Evolutionary conservation across 2,329 filamentous ascomycete genomes (phyloP), one percentile per base, ranked within the genome.

Genomic region (Peltaster fructicola): DNA sequence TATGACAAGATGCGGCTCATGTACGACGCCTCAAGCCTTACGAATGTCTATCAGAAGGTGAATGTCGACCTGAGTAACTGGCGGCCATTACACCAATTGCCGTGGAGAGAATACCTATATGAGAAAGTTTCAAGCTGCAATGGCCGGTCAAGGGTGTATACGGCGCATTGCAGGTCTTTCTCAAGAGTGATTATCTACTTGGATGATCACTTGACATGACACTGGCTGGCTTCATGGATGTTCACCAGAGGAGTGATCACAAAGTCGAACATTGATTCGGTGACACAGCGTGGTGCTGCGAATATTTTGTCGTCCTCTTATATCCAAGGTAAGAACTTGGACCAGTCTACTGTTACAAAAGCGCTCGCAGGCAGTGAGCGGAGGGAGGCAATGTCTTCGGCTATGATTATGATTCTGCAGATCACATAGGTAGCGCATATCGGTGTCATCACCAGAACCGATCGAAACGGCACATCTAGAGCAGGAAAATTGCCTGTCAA

Each of bases 1-100:
- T 76, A 78, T 32, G 63, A 74, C 21, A 45, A 41, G 3, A 47
- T 77, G 25, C 51, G 73, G 10, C 44, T 47, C 13, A 67, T 63
- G 39, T 78, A 76, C 39, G 49, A 54, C 4, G 73, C 73, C 0
- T 51, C 51, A 2, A 60, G 65, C 23, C 41, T 78, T 32, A 71
- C 69, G 1, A 69, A 54, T 15, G 69, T 77, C 2, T 75, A 69
- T 32, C 69, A 78, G 36, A 78, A 78, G 50, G 68, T 75, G 13
- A 64, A 61, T 37, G 63, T 65, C 5, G 35, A 48, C 42, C 41
- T 43, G 14, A 32, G 16, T 16, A 19, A 14, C 15, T n/a, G 7
- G 10, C 12, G 14, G 15, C 14, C 23, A n/a, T n/a, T n/a, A n/a
- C n/a, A n/a, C n/a, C n/a, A n/a, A n/a, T n/a, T n/a, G n/a, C n/a